These are phyloP conservation scores for Colletotrichum neosansevieriae DNA, from an alignment of 2,329 filamentous ascomycete genomes.

Conservation along the genomic window DNA sequence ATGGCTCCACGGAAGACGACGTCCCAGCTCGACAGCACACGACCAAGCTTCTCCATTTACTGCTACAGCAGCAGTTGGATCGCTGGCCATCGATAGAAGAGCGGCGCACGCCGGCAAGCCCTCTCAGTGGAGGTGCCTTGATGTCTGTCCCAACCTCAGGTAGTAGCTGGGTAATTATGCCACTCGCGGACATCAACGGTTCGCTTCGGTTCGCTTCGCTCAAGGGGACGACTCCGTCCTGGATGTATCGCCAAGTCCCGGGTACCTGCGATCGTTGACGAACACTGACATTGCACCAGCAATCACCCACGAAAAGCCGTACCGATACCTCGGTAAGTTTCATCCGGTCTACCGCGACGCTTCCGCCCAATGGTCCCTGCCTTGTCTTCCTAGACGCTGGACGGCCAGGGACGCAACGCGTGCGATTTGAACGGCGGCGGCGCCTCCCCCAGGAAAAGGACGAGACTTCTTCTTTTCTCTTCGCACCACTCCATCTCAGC, in stretches of 20 bases:
- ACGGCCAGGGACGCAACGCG: conserved; percentile 25
- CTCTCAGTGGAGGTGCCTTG: background rate
- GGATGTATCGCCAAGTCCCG: conserved; percentile 17
- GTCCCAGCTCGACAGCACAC: conserved; percentile 15
- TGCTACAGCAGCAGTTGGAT: background rate
- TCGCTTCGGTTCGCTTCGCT: conserved; percentile 37
- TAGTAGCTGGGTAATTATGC: conserved; percentile 14
- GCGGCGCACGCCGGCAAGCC: conserved; percentile 11
- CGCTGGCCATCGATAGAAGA: conserved; percentile 12
- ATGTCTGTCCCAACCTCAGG: conserved; percentile 15
- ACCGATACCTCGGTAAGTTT: conserved; percentile 20
- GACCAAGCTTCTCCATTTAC: background rate
- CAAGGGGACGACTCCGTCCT: conserved; percentile 8
- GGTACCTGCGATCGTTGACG: conserved; percentile 15
- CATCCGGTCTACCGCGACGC: conserved; percentile 26
- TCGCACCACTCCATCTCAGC: background rate
- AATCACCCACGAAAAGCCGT: conserved; percentile 1
- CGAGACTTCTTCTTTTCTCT: conserved; percentile 1
- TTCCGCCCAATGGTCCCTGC: conserved; percentile 18
- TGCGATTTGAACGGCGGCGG: conserved; percentile 31
- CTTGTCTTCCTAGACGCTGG: conserved; percentile 30
- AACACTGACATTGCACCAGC: background rate
- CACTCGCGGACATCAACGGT: conserved; percentile 34
- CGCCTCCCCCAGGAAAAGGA: conserved; percentile 24
- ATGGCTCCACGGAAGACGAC: background rate